These are phyloP conservation scores for Marsdenia floribunda DNA, from an alignment of 257 asterid species.

Conservation along the genomic window DNA sequence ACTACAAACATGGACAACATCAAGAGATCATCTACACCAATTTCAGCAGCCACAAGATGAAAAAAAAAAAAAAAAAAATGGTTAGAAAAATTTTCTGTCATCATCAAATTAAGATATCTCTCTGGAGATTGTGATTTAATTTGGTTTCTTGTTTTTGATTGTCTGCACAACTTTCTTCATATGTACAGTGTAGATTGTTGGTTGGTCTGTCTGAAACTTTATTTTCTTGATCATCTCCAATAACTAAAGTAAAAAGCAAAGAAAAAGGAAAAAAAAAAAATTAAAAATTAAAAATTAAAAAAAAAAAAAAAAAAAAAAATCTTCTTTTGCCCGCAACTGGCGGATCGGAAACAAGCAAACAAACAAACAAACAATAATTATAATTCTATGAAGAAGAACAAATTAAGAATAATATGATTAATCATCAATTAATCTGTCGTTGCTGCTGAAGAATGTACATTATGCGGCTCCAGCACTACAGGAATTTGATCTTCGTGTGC, in stretches of 20 bases:
- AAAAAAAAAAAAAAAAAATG: neutral
- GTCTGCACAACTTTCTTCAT: neutral
- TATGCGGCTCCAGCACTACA: too few relatives aligned
- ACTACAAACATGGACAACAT: constrained; percentile 37
- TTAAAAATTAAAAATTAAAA: too few relatives aligned
- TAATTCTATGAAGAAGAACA: too few relatives aligned
- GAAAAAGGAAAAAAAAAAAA: neutral
- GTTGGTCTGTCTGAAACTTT: constrained; percentile 2
- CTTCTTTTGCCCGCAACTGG: neutral
- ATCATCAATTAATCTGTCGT: too few relatives aligned
- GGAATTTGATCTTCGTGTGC: neutral
- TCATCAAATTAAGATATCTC: neutral
- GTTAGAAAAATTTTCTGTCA: neutral
- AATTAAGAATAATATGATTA: too few relatives aligned
- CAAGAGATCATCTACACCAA: constrained; percentile 31
- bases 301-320: neutral
- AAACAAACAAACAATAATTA: neutral
- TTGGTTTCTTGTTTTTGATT: neutral
- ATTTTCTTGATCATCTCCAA: neutral
- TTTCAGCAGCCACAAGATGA: constrained; percentile 24
- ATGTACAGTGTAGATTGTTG: neutral
- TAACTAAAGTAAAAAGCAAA: neutral
- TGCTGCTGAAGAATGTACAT: too few relatives aligned
- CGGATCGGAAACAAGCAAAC: too few relatives aligned
- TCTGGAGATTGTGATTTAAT: neutral